Base-by-base conservation (phyloP, 345 rosid species). In the Carallia brachiata region DNA sequence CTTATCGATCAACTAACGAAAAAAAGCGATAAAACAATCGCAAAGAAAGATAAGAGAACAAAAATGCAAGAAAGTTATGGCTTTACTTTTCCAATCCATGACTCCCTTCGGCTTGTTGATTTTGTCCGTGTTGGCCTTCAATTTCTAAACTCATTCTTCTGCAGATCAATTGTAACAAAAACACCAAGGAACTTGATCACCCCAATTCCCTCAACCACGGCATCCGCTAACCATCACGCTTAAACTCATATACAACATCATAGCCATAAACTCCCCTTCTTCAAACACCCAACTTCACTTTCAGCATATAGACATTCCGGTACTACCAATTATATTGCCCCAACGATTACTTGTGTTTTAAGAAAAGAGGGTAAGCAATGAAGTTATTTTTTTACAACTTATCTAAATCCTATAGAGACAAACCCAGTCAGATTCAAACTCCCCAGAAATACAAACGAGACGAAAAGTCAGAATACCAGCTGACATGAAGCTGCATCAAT, bases 61-160 rank as follows among this genome's bases (percentile, higher is more conserved):
- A 44, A 66, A 69, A 32, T 30, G 70, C 27, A 36, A 55, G 12
- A 28, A 66, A 48, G 18, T 18, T 54, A 62, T 66, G 50, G 1
- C 47, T 56, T 81, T 76, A 86, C 98, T 81, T 84, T 48, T 57
- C 70, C 32, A 73, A 75, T 58, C 78, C 84, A 52, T 70, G 67
- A 71, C 70, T 70, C 36, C 76, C 62, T 65, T 80, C 83, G 7
- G 66, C 79, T 16, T 70, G 80, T 75, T 68, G 87, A 80, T 83
- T 83, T 68, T 67, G 67, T n/a, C 73, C 59, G 60, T 58, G 70
- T 27, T 76, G 79, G 61, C 74, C 88, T 72, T 83, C 92, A 60
- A 63, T 79, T 58, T 84, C 85, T 65, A 80, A 53, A 88, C 84
- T 95, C 99, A 95, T 92, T 75, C 77, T 82, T 76, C 73, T 61